phyloP scores from a whole-genome alignment of 768 basidiomycete species.

The Royoungia palumana region DNA sequence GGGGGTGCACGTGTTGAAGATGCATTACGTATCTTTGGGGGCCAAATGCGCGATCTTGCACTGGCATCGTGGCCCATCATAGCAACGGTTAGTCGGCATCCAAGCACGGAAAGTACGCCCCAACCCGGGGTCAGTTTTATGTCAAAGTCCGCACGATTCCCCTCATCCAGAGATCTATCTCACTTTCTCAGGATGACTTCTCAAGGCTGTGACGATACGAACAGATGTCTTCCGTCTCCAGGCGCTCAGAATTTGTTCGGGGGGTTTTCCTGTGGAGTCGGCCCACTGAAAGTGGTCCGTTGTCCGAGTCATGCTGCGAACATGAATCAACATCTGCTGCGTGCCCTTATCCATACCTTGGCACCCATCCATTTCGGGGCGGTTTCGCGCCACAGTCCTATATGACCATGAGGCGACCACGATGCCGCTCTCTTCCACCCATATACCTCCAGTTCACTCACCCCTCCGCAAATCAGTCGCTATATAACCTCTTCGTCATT shows the following conservation, averaged over 20 bases:
- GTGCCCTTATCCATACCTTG: conserved; percentile 29
- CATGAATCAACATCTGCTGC: conserved; percentile 17
- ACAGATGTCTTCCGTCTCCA: conserved; percentile 20
- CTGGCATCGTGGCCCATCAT: conserved; percentile 1
- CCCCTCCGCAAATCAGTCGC: conserved; percentile 25
- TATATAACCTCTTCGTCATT: conserved; percentile 30
- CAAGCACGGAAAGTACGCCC: conserved; percentile 9
- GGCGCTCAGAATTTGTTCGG: conserved; percentile 12
- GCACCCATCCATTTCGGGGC: conserved; percentile 28
- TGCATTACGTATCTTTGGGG: conserved; percentile 21
- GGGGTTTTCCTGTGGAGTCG: conserved; percentile 18
- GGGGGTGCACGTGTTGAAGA: conserved; percentile 23
- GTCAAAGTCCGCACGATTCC: conserved; percentile 17
- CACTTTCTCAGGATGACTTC: conserved; percentile 21
- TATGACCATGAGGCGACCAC: conserved; percentile 35
- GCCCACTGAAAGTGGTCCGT: conserved; percentile 11
- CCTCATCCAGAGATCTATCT: conserved; percentile 19
- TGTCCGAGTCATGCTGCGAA: conserved; percentile 10
- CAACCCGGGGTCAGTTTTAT: conserved; percentile 20
- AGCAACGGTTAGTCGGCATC: conserved; percentile 19
- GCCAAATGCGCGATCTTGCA: too few species aligned
- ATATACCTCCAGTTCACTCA: conserved; percentile 20
- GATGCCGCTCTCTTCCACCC: conserved; percentile 32
- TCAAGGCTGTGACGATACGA: conserved; percentile 25
- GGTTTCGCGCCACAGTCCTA: conserved; percentile 29